A percentile compares a stretch with the other conserved stretches of the same genome.
These are phyloP conservation scores for Xylaria sp. DNA, from an alignment of 2,329 filamentous ascomycete genomes.

Conservation along the genomic window DNA sequence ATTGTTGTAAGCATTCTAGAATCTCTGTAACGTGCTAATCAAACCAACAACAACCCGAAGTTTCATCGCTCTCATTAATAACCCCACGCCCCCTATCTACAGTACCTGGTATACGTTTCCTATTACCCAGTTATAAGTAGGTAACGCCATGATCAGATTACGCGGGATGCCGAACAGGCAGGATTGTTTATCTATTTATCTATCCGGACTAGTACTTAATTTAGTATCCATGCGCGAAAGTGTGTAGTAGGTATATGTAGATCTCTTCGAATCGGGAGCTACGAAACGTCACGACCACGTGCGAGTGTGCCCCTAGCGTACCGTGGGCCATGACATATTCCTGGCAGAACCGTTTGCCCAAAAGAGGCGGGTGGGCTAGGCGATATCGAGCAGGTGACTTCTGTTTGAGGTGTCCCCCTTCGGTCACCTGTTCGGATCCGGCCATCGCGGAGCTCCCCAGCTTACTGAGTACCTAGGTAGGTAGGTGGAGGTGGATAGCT, in stretches of 20 bases:
- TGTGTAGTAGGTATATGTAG: too few relatives aligned
- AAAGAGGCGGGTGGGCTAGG: constrained; percentile 13
- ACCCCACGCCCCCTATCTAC: constrained; percentile 29
- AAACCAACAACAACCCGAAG: background rate
- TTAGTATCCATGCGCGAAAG: background rate
- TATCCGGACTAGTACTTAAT: background rate
- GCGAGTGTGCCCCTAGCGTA: constrained; percentile 7
- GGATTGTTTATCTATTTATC: background rate
- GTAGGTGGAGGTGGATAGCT: too few relatives aligned
- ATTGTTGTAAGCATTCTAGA: background rate
- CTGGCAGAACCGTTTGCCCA: too few relatives aligned
- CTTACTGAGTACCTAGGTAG: too few relatives aligned
- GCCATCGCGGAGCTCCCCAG: background rate
- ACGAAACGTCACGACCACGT: constrained; percentile 21
- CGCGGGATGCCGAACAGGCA: constrained; percentile 16
- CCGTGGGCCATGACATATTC: background rate
- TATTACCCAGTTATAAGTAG: background rate
- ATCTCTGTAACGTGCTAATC: background rate
- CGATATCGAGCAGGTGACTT: constrained; percentile 28
- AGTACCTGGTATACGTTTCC: background rate
- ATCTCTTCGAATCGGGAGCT: constrained; percentile 6
- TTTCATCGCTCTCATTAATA: constrained; percentile 9
- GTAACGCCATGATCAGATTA: constrained; percentile 17
- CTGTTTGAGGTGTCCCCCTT: constrained; percentile 2
- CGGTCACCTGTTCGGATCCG: background rate